Conservation (phyloP, 352 stramenopile species). For the Phytophthora citricola region DNA sequence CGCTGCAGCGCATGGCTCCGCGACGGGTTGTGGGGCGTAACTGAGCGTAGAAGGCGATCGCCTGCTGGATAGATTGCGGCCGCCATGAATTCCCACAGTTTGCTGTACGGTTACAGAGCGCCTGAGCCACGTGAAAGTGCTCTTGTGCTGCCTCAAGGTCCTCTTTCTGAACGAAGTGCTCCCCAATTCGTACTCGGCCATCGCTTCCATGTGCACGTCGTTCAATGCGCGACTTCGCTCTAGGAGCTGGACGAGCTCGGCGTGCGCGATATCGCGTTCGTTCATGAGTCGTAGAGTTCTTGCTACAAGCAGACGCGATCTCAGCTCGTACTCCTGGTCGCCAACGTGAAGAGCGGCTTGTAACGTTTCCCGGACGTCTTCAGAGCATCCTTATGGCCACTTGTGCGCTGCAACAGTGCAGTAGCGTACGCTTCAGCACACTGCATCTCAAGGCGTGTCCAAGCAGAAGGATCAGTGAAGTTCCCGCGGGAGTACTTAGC, state of each 20-base stretch:
- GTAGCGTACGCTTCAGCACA: constrained; percentile 50
- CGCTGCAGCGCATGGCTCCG: constrained; percentile 39
- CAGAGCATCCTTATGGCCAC: constrained; percentile 47
- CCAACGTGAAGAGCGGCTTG: constrained; percentile 41
- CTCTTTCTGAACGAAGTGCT: constrained; percentile 45
- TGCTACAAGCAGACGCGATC: constrained; percentile 47
- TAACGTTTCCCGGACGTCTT: constrained; percentile 57
- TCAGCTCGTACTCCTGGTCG: constrained; percentile 53
- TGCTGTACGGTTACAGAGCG: constrained; percentile 55
- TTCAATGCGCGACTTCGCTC: constrained; percentile 43
- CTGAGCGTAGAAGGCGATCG: constrained; percentile 61
- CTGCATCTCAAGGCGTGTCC: constrained; percentile 51
- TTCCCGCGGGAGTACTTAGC: constrained; percentile 36
- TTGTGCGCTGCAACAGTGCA: constrained; percentile 42
- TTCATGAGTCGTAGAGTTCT: constrained; percentile 42
- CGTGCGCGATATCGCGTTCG: constrained; percentile 46
- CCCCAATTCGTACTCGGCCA: constrained; percentile 60
- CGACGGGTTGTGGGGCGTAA: constrained; percentile 39
- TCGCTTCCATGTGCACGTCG: constrained; percentile 49
- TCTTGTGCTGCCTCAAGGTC: constrained; percentile 45
- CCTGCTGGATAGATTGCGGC: constrained; percentile 48
- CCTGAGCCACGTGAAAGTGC: constrained; percentile 50
- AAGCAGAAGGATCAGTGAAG: constrained; percentile 2
- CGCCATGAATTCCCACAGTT: constrained; percentile 49
- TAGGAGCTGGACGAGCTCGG: constrained; percentile 51